These are phyloP conservation scores for Colletotrichum coccodes DNA, from an alignment of 2,329 filamentous ascomycete species.

Conservation along the genomic window DNA sequence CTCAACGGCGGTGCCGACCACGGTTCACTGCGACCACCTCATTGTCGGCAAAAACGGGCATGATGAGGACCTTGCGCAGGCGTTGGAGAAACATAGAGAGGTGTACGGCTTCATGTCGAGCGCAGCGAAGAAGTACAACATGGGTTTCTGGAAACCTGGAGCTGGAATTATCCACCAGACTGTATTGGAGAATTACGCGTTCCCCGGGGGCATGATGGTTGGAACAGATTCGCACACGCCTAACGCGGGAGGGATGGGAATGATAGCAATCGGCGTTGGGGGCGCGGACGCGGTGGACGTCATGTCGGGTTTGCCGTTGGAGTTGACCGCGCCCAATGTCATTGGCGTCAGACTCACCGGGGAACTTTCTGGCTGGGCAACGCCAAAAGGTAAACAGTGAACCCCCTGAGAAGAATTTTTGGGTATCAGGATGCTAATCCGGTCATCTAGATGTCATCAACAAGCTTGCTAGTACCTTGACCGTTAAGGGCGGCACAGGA, in stretches of 20 bases:
- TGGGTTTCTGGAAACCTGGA: constrained; percentile 98
- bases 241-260: constrained; percentile 95
- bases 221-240: constrained; percentile 98
- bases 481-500: constrained; percentile 82
- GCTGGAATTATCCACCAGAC: constrained; percentile 99
- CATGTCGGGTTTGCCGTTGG: constrained; percentile 16
- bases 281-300: constrained; percentile 61
- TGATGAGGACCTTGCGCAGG: constrained; percentile 14
- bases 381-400: constrained; percentile 65
- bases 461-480: constrained; percentile 82
- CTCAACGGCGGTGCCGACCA: constrained; percentile 26
- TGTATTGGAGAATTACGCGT: constrained; percentile 97
- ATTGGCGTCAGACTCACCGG: constrained; percentile 82
- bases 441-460: constrained; percentile 67
- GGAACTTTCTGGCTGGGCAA: constrained; percentile 76
- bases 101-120: constrained; percentile 97
- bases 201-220: constrained; percentile 97
- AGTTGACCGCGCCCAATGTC: constrained; percentile 70
- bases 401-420: no score
- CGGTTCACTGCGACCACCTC: constrained; percentile 31
- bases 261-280: constrained; percentile 94
- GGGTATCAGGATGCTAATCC: no score
- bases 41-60: constrained; percentile 17
- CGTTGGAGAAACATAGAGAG: constrained; percentile 4
- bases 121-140: constrained; percentile 98